These are phyloP conservation scores for Magnusiomyces tetraspermus DNA, from an alignment of 1,139 yeast genomes.

Conservation along the genomic window DNA sequence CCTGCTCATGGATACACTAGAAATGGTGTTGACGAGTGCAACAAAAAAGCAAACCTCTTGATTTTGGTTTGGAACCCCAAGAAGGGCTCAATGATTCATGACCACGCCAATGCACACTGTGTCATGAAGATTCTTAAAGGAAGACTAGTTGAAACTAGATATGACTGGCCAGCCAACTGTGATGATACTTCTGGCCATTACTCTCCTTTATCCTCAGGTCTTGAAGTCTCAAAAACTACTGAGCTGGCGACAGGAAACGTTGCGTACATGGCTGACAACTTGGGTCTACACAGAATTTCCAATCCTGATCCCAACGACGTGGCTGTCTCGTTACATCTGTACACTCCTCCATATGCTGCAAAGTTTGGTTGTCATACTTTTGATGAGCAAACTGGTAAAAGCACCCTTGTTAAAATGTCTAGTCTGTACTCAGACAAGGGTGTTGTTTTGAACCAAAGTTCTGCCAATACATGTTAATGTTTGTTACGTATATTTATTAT, in stretches of 20 bases:
- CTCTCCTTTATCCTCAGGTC: conserved; percentile 11
- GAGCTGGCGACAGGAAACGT: conserved; percentile 40
- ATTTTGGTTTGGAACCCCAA: conserved; percentile 67
- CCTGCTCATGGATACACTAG: conserved; percentile 37
- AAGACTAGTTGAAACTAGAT: conserved; percentile 47
- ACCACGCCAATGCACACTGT: conserved; percentile 66
- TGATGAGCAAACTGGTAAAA: conserved; percentile 44
- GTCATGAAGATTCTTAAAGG: conserved; percentile 53
- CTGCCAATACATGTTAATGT: conserved; percentile 1
- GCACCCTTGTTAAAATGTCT: conserved; percentile 52
- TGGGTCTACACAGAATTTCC: conserved; percentile 58
- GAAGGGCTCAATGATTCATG: conserved; percentile 59
- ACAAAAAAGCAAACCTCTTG: conserved; percentile 58
- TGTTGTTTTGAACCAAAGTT: conserved; percentile 9
- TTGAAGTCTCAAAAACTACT: conserved; percentile 29
- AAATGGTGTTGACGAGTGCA: conserved; percentile 59
- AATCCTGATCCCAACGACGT: conserved; percentile 41
- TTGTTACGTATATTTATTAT: neutral
- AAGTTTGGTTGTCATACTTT: conserved; percentile 56
- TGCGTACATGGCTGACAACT: conserved; percentile 56
- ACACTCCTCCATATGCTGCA: conserved; percentile 72
- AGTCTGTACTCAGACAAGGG: conserved; percentile 60
- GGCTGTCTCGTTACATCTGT: conserved; percentile 65
- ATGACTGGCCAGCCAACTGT: conserved; percentile 41
- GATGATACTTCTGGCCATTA: neutral